phyloP scores from a whole-genome alignment of 169 alveolate species.

The Plasmodium inui region DNA sequence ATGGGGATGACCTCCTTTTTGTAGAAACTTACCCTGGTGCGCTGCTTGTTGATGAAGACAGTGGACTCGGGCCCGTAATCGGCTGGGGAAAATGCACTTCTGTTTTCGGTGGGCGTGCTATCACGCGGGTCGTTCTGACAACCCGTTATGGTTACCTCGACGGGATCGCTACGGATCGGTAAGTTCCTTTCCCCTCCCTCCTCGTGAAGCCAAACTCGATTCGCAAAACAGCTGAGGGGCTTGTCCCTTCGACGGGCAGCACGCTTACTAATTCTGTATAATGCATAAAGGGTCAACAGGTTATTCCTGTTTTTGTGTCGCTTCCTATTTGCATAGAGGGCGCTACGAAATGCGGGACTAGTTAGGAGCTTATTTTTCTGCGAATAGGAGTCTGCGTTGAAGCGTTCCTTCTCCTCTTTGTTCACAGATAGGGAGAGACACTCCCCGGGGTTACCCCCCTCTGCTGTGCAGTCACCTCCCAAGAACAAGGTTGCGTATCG shows the following conservation, averaged over 20 bases:
- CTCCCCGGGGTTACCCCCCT: background rate
- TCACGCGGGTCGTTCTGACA: background rate
- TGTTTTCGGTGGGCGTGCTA: background rate
- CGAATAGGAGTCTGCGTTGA: background rate
- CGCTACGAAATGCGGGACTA: background rate
- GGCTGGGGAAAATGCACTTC: background rate
- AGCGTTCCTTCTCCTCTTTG: background rate
- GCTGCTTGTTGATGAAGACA: constrained; percentile 4
- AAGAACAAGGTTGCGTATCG: constrained; percentile 14
- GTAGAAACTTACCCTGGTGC: background rate
- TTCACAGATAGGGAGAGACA: background rate
- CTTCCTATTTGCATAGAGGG: background rate
- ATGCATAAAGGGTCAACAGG: background rate
- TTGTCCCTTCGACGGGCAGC: background rate
- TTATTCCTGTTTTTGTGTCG: background rate
- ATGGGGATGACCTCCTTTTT: background rate
- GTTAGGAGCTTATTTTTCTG: background rate
- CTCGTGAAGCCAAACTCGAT: background rate
- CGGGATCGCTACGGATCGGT: background rate
- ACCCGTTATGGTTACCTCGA: background rate
- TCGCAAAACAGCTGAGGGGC: background rate
- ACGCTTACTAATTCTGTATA: background rate
- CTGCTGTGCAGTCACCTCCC: background rate
- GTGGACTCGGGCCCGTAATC: background rate
- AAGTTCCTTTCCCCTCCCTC: background rate